Percentiles rank a stretch among this genome's conserved stretches.
Evolutionary conservation across 2,329 filamentous ascomycete genomes (phyloP).

Genomic region (Botrytis porri): DNA sequence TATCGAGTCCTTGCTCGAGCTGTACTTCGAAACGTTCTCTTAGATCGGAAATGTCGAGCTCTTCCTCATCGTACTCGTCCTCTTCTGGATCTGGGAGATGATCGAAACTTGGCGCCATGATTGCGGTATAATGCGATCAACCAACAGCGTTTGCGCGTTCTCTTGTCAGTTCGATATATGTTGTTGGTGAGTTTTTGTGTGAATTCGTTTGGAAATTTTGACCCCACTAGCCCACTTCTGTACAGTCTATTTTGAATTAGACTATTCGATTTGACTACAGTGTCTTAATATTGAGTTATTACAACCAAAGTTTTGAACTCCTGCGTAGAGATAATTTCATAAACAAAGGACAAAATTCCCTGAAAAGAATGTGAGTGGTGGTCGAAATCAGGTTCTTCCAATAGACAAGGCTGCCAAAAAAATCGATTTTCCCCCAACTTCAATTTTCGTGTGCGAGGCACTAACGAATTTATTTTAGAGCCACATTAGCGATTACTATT

Average conservation of each 20-base stretch:
- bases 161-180: conserved; percentile 16
- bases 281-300: neutral
- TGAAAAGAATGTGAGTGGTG: conserved; percentile 11
- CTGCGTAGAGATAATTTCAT: neutral
- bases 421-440: conserved; percentile 20
- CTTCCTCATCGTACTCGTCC: conserved; percentile 82
- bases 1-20: conserved; percentile 91
- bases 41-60: conserved; percentile 93
- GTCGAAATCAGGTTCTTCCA: conserved; percentile 6
- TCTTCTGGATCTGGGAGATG: conserved; percentile 88
- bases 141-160: conserved; percentile 18
- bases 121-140: conserved; percentile 40
- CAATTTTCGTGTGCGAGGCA: conserved; percentile 22
- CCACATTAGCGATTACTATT: conserved; percentile 21
- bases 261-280: conserved; percentile 2
- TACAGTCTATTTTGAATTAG: conserved; percentile 8
- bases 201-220: conserved; percentile 21
- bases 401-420: conserved; percentile 16
- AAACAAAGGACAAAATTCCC: conserved; percentile 4
- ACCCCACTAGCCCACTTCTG: conserved; percentile 21
- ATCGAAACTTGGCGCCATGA: conserved; percentile 92
- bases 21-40: conserved; percentile 93
- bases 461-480: conserved; percentile 17
- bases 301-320: neutral
- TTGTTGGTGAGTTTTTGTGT: conserved; percentile 20